phyloP scores from a whole-genome alignment of 2,329 filamentous ascomycete genomes.

The Aspergillus neoniger region DNA sequence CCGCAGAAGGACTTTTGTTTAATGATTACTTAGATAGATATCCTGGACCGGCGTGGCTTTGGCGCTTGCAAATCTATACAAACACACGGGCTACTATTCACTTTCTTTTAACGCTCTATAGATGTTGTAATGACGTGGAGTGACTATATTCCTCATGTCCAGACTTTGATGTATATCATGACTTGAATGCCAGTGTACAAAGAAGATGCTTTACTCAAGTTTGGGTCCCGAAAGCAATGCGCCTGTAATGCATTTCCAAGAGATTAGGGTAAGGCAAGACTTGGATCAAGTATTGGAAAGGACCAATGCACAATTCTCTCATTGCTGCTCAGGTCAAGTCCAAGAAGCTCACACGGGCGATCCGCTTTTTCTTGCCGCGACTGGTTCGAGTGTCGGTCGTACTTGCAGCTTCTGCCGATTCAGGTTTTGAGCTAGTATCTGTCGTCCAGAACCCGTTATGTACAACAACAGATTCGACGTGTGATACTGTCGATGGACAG shows the following conservation, averaged over 20 bases:
- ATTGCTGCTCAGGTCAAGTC: slow-evolving; percentile 27
- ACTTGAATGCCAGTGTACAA: background rate
- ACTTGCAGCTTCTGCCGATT: background rate
- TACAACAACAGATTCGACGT: slow-evolving; percentile 18
- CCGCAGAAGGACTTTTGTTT: background rate
- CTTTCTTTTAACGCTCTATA: background rate
- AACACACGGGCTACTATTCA: too few relatives aligned
- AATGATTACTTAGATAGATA: background rate
- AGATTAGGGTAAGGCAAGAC: background rate
- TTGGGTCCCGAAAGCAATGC: background rate
- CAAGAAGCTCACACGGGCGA: slow-evolving; percentile 38
- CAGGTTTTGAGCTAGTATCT: slow-evolving; percentile 9
- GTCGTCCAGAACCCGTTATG: slow-evolving; percentile 15
- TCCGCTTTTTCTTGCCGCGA: slow-evolving; percentile 30
- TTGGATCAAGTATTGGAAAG: too few relatives aligned
- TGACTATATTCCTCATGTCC: background rate
- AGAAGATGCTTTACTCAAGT: background rate
- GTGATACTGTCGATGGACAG: slow-evolving; percentile 1
- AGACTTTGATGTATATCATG: background rate
- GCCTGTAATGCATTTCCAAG: background rate
- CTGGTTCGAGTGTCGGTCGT: slow-evolving; percentile 4
- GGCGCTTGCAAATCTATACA: slow-evolving; percentile 2
- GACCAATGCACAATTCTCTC: background rate
- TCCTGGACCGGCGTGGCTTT: slow-evolving; percentile 2
- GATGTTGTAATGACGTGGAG: background rate